Evolutionary conservation across 805 yeast genomes (phyloP), one percentile per base, ranked within the genome.

Genomic region (Candida jianshihensis): DNA sequence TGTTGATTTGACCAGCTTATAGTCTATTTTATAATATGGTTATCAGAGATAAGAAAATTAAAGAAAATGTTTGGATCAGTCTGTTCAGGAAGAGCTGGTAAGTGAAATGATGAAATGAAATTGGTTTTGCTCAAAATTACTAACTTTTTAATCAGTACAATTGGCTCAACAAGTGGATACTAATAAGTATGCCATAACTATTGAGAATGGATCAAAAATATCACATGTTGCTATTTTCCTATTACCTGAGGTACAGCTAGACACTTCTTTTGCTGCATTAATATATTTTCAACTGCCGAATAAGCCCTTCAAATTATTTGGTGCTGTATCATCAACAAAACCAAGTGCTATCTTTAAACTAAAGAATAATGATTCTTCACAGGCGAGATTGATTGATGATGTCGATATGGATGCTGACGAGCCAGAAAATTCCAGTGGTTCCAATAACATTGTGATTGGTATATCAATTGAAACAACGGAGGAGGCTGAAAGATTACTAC

Each of bases 331-430:
- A 31, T 60, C 68, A 1, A 62, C 59, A 26, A 92, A 90, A 55
- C 97, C 94, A 26, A 84, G 95, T 40, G 96, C 97, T 0, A 92
- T 92, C 3, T 92, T 84, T 66, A 82, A 81, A 52, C 72, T 90
- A 40, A 85, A 79, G 53, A 68, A 66, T 43, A 46, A 56, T 7
- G 46, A 33, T 20, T 36, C 43, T 11, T 26, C 39, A 3, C 42
- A 43, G n/a, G 33, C 35, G 19, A 63, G 60, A 40, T 72, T 72
- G 17, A 51, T 70, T 6, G 82, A 78, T 32, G 84, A 75, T 42
- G 70, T 74, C 65, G 79, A 71, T 31, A 69, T 71, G 40, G 80
- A 68, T 31, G 61, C 59, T n/a, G 67, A 63, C 3, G 41, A 49
- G 49, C 31, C 34, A 2, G 61, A 57, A 10, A 53, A 54, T 15